These are phyloP conservation scores for Cercospora beticola DNA, from an alignment of 2,329 filamentous ascomycete species.

Conservation along the genomic window DNA sequence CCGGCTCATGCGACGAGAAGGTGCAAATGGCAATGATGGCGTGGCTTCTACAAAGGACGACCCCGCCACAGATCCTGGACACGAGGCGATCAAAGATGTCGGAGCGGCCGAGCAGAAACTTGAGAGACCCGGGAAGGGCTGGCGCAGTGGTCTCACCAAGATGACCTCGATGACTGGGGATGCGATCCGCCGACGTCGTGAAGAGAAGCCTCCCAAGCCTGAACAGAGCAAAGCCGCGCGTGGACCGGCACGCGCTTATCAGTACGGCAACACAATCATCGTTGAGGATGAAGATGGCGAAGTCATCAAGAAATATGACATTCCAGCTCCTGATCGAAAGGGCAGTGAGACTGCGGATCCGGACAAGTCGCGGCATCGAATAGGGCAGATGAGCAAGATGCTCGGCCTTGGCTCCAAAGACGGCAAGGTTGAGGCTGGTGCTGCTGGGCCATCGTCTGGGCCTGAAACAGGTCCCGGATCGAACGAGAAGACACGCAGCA, in stretches of 20 bases:
- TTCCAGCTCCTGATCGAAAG: slow-evolving; percentile 56
- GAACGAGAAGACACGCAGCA: slow-evolving; percentile 23
- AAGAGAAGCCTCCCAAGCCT: slow-evolving; percentile 38
- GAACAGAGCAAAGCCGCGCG: slow-evolving; percentile 52
- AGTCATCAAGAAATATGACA: slow-evolving; percentile 79
- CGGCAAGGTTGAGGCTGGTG: slow-evolving; percentile 29
- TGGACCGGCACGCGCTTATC: slow-evolving; percentile 78
- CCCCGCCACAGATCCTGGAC: slow-evolving; percentile 44
- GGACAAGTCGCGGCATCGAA: slow-evolving; percentile 43
- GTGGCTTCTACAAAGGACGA: slow-evolving; percentile 51
- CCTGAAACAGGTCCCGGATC: slow-evolving; percentile 20
- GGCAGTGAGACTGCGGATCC: slow-evolving; percentile 22
- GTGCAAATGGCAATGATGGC: slow-evolving; percentile 41
- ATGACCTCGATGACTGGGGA: slow-evolving; percentile 44
- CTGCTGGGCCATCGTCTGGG: slow-evolving; percentile 17
- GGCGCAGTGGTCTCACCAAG: slow-evolving; percentile 44
- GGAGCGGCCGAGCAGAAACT: slow-evolving; percentile 75
- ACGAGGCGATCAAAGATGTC: slow-evolving; percentile 55
- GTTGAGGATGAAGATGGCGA: slow-evolving; percentile 85
- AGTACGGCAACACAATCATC: slow-evolving; percentile 86
- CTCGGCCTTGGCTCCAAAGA: slow-evolving; percentile 44
- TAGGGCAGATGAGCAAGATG: slow-evolving; percentile 56
- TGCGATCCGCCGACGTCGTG: slow-evolving; percentile 42
- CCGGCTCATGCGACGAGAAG: slow-evolving; percentile 55
- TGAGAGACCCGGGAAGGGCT: slow-evolving; percentile 42